Evolutionary conservation across 2,329 filamentous ascomycete genomes (phyloP).

Genomic region (Arthrocladium fulminans): DNA sequence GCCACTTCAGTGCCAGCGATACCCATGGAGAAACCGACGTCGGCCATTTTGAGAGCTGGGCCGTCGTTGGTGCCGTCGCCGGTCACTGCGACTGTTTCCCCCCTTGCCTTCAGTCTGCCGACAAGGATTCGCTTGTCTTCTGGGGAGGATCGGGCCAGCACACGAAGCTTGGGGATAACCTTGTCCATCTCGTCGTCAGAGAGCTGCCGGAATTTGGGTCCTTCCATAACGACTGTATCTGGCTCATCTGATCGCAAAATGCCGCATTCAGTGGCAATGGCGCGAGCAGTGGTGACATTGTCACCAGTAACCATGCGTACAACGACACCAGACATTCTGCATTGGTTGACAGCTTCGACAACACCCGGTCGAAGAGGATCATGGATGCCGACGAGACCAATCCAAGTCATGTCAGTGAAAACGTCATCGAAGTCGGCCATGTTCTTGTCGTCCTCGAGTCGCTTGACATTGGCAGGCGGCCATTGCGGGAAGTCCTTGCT

Average conservation of each 20-base stretch:
- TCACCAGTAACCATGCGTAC: slow-evolving; percentile 69
- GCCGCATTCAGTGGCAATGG: slow-evolving; percentile 65
- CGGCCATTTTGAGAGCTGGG: slow-evolving; percentile 55
- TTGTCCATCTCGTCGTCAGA: slow-evolving; percentile 51
- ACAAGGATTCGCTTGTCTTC: slow-evolving; percentile 60
- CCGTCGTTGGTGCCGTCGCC: slow-evolving; percentile 62
- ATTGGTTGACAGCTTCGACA: slow-evolving; percentile 56
- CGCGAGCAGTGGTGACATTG: slow-evolving; percentile 62
- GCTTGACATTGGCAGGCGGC: slow-evolving; percentile 52
- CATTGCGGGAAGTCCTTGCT: slow-evolving; percentile 64
- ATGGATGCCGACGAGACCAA: slow-evolving; percentile 65
- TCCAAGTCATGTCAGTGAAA: slow-evolving; percentile 63
- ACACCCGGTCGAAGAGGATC: slow-evolving; percentile 64
- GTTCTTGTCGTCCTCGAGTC: slow-evolving; percentile 51
- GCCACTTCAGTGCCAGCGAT: slow-evolving; percentile 59
- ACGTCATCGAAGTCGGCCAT: slow-evolving; percentile 59
- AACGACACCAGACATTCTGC: slow-evolving; percentile 58
- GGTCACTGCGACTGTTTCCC: slow-evolving; percentile 54
- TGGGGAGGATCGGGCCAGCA: slow-evolving; percentile 56
- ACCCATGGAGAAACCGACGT: slow-evolving; percentile 62
- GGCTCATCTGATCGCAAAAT: slow-evolving; percentile 42
- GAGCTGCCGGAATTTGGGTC: slow-evolving; percentile 56
- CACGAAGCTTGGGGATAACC: slow-evolving; percentile 51
- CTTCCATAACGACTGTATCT: slow-evolving; percentile 60
- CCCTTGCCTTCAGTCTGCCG: slow-evolving; percentile 51